Evolutionary conservation across 768 basidiomycete species (phyloP).

Genomic region (Collybia mongolica): DNA sequence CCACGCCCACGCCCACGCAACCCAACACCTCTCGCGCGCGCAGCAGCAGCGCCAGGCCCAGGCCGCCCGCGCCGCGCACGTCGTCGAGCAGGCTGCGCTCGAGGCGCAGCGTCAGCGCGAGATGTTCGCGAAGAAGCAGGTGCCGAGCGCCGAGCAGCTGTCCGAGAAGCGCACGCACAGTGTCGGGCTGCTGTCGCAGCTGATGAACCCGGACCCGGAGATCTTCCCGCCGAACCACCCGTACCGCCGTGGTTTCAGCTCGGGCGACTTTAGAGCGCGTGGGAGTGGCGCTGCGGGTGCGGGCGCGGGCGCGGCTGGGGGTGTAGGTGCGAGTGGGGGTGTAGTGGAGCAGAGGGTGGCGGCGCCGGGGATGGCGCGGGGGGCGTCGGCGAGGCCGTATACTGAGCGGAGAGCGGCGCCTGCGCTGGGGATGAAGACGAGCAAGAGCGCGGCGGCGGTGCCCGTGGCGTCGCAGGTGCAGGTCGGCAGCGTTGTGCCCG

Average conservation of each 20-base stretch:
- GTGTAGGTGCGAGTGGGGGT: neutral
- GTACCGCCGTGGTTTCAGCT: constrained; percentile 49
- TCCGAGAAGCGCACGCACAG: constrained; percentile 32
- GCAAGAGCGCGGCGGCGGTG: constrained; percentile 58
- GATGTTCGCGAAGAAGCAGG: constrained; percentile 71
- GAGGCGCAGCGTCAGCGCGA: constrained; percentile 68
- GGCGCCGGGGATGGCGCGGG: constrained; percentile 8
- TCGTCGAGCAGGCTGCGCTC: constrained; percentile 48
- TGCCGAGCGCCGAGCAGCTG: constrained; percentile 59
- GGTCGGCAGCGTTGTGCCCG: constrained; percentile 25
- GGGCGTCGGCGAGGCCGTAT: neutral
- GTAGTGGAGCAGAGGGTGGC: constrained; percentile 4
- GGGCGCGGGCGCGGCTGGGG: neutral
- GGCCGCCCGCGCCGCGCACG: constrained; percentile 24
- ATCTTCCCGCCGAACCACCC: constrained; percentile 60
- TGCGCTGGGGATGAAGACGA: constrained; percentile 37
- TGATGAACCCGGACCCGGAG: constrained; percentile 71
- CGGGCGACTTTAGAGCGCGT: constrained; percentile 41
- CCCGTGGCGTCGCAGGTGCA: constrained; percentile 47
- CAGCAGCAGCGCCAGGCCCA: constrained; percentile 21
- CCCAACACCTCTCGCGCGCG: constrained; percentile 16
- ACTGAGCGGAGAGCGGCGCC: constrained; percentile 6
- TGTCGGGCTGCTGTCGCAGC: constrained; percentile 59
- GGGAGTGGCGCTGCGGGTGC: constrained; percentile 12
- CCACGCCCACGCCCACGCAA: constrained; percentile 4